Evolutionary conservation across 345 rosid species (phyloP).

Genomic region (Camelina neglecta): DNA sequence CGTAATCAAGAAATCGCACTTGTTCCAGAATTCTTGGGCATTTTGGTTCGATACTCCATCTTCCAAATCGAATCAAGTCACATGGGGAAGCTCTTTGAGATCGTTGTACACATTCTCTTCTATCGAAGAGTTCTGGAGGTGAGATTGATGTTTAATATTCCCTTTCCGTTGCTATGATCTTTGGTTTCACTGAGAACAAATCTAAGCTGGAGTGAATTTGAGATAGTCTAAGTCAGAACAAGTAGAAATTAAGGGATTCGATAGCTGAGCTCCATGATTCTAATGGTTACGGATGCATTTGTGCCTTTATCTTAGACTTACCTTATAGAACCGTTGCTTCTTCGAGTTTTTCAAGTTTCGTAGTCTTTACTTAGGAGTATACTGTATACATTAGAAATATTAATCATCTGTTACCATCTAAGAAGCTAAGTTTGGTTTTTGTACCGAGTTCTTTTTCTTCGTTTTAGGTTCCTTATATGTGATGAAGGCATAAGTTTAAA

Average conservation of each 20-base stretch:
- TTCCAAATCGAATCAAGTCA: slow-evolving; percentile 58
- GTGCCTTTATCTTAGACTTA: background rate
- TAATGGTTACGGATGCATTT: background rate
- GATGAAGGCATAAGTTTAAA: too few species aligned
- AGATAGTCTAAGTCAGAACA: background rate
- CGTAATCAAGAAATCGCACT: slow-evolving; percentile 46
- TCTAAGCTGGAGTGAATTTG: slow-evolving; percentile 1
- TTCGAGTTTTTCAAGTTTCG: slow-evolving; percentile 8
- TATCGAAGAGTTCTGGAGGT: slow-evolving; percentile 90
- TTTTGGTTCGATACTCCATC: slow-evolving; percentile 83
- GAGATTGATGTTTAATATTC: background rate
- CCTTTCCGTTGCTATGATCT: background rate
- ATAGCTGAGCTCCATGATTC: background rate
- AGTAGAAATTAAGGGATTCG: background rate
- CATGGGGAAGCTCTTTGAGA: slow-evolving; percentile 84
- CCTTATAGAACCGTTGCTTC: background rate
- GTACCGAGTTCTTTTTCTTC: background rate
- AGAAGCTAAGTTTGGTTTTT: background rate
- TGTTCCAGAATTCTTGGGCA: slow-evolving; percentile 80
- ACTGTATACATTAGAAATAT: background rate
- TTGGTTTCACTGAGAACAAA: background rate
- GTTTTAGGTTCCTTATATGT: background rate
- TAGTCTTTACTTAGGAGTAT: background rate
- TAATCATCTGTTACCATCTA: background rate
- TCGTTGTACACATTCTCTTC: slow-evolving; percentile 68